Conservation (phyloP, 176 grass and related monocot genomes). For the Poa pratensis region DNA sequence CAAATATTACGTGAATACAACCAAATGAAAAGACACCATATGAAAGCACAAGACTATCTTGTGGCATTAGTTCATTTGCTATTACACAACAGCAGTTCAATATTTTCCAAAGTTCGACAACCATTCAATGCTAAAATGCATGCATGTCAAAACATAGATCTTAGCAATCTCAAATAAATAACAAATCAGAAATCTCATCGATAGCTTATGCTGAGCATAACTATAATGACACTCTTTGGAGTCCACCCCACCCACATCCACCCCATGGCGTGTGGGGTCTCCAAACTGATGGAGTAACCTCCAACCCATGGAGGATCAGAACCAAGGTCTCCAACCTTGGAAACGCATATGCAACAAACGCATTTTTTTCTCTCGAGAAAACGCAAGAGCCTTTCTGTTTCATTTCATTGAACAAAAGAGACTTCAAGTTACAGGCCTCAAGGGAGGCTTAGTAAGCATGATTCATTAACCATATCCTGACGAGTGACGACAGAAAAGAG, state of each 20-base stretch:
- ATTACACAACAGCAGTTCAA: neutral
- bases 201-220: conserved; percentile 14
- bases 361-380: neutral
- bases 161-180: conserved; percentile 1
- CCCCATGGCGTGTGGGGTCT: neutral
- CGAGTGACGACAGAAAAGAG: neutral
- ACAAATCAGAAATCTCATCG: neutral
- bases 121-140: conserved; percentile 6
- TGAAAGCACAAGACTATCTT: neutral
- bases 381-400: no score
- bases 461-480: conserved; percentile 4
- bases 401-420: no score
- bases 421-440: no score
- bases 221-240: neutral
- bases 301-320: neutral
- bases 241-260: conserved; percentile 20
- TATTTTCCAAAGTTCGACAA: conserved; percentile 20
- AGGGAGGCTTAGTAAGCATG: neutral
- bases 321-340: conserved; percentile 19
- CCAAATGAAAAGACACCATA: conserved; percentile 23
- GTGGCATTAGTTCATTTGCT: neutral
- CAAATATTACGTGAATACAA: neutral
- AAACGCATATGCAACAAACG: neutral
- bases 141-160: conserved; percentile 30
- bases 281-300: conserved; percentile 14